Evolutionary conservation across 768 basidiomycete species (phyloP).

Genomic region (Hypholoma sublateritium): DNA sequence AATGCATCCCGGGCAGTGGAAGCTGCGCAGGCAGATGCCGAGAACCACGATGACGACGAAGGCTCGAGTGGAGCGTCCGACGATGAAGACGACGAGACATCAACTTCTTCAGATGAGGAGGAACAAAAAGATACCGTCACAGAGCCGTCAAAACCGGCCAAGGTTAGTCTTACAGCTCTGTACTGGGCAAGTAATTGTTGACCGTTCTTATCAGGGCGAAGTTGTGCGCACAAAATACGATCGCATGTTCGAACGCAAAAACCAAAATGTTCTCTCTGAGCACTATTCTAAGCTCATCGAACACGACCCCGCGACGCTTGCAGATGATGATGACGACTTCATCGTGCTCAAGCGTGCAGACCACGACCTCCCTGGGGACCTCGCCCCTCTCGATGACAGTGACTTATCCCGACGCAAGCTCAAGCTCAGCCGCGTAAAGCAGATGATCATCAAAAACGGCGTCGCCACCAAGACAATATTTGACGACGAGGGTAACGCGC

Average conservation of each 20-base stretch:
- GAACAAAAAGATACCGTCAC: constrained; percentile 8
- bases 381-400: constrained; percentile 25
- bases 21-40: constrained; percentile 28
- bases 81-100: constrained; percentile 15
- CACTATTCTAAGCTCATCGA: constrained; percentile 91
- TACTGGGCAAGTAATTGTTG: not conserved
- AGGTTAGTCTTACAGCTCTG: constrained; percentile 33
- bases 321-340: constrained; percentile 76
- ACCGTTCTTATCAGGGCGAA: constrained; percentile 25
- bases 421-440: constrained; percentile 73
- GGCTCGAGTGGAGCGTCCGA: constrained; percentile 10
- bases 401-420: constrained; percentile 87
- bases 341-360: constrained; percentile 91
- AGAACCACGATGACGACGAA: constrained; percentile 18
- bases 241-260: constrained; percentile 96
- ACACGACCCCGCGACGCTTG: constrained; percentile 44
- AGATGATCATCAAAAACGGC: constrained; percentile 64
- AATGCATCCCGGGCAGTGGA: constrained; percentile 58
- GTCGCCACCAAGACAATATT: constrained; percentile 78
- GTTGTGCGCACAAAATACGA: constrained; percentile 91
- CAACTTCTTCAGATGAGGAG: constrained; percentile 25
- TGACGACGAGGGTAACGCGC: constrained; percentile 82
- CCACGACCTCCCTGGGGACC: constrained; percentile 57
- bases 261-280: constrained; percentile 87
- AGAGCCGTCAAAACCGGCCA: constrained; percentile 27